These are phyloP conservation scores for Trypanosoma avium DNA, from an alignment of 208 protist species.

Conservation along the genomic window DNA sequence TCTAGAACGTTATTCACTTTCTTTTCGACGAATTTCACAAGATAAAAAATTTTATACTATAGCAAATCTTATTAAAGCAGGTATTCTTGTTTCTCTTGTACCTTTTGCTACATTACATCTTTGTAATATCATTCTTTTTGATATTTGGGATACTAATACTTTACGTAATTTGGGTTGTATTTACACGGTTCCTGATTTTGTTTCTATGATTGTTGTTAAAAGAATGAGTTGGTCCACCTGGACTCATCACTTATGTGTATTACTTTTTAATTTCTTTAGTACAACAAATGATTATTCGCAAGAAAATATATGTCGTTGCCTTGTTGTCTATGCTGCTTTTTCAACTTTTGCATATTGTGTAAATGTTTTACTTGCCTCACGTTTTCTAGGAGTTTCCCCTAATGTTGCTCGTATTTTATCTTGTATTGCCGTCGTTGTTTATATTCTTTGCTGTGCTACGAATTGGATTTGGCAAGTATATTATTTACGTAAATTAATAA, in stretches of 20 bases:
- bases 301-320: slow-evolving; percentile 86
- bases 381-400: slow-evolving; percentile 78
- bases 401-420: slow-evolving; percentile 71
- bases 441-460: slow-evolving; percentile 77
- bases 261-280: slow-evolving; percentile 91
- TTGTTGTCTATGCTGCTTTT: slow-evolving; percentile 93
- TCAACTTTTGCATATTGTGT: slow-evolving; percentile 92
- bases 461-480: slow-evolving; percentile 93
- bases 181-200: slow-evolving; percentile 91
- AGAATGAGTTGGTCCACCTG: slow-evolving; percentile 91
- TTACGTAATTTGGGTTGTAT: slow-evolving; percentile 92
- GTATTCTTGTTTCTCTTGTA: slow-evolving; percentile 87
- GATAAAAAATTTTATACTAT: slow-evolving; percentile 94
- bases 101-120: slow-evolving; percentile 83
- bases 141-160: slow-evolving; percentile 81
- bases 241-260: slow-evolving; percentile 86
- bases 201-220: slow-evolving; percentile 89
- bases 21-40: slow-evolving; percentile 81
- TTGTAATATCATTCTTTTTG: slow-evolving; percentile 78
- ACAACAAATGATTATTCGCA: slow-evolving; percentile 87
- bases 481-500: slow-evolving; percentile 80
- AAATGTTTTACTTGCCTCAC: slow-evolving; percentile 89
- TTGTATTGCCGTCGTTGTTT: slow-evolving; percentile 75
- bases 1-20: slow-evolving; percentile 69
- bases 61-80: slow-evolving; percentile 89